Conservation (phyloP, 768 basidiomycete genomes). For the Lactarius tabidus region DNA sequence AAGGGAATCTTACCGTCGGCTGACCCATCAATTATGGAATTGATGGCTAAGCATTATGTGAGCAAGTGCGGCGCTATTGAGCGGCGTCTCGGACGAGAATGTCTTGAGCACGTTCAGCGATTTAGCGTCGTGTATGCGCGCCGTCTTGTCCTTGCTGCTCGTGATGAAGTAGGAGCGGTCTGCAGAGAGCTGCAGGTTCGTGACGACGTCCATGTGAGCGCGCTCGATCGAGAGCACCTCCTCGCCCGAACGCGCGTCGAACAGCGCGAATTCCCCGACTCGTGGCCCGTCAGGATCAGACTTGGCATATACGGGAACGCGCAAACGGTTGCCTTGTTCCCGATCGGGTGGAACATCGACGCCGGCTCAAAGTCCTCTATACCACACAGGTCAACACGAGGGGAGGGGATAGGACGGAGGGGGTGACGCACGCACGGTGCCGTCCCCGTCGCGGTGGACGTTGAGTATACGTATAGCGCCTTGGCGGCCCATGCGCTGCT, state of each 20-base stretch:
- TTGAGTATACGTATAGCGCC: slow-evolving; percentile 88
- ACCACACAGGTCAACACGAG: neutral
- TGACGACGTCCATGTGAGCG: no score
- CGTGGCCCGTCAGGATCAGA: slow-evolving; percentile 89
- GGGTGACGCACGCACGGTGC: slow-evolving; percentile 65
- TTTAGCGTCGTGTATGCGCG: slow-evolving; percentile 89
- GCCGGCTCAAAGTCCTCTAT: slow-evolving; percentile 73
- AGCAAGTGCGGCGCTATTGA: slow-evolving; percentile 92
- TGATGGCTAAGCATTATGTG: no score
- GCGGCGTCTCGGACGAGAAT: slow-evolving; percentile 85
- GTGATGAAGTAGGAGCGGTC: slow-evolving; percentile 96
- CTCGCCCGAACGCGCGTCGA: slow-evolving; percentile 83
- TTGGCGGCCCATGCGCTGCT: slow-evolving; percentile 93
- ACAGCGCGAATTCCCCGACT: slow-evolving; percentile 93
- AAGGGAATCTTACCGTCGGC: no score
- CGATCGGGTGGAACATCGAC: slow-evolving; percentile 80
- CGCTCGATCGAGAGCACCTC: slow-evolving; percentile 81
- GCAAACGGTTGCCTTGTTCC: slow-evolving; percentile 98
- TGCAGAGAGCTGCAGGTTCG: slow-evolving; percentile 86
- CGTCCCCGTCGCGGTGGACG: slow-evolving; percentile 81
- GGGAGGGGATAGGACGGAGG: neutral
- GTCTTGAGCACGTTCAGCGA: slow-evolving; percentile 90
- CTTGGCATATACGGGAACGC: slow-evolving; percentile 67
- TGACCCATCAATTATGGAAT: no score
- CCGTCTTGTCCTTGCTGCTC: slow-evolving; percentile 94